phyloP scores from a whole-genome alignment of 1,284 basidiomycete species.

The Tylopilus orsonianus region DNA sequence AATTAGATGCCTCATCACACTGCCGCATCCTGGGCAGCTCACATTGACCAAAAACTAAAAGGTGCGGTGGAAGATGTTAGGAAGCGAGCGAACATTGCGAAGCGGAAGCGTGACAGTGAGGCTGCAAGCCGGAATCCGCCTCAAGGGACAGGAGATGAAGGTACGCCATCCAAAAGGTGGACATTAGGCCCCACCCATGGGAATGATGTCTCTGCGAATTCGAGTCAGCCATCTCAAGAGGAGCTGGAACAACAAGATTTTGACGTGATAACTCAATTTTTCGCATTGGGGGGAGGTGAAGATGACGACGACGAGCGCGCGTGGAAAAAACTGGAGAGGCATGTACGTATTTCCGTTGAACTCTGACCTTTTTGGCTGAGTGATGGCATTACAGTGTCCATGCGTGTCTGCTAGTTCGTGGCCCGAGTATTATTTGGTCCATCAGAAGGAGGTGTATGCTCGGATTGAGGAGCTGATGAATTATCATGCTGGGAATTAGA shows the following conservation, averaged over 20 bases:
- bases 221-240: slow-evolving; percentile 6
- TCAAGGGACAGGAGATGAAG: not conserved
- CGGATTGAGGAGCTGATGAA: slow-evolving; percentile 36
- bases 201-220: not conserved
- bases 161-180: slow-evolving; percentile 1
- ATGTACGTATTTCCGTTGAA: slow-evolving; percentile 33
- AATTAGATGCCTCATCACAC: slow-evolving; percentile 50
- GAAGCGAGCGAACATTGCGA: slow-evolving; percentile 36
- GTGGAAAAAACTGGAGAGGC: slow-evolving; percentile 41
- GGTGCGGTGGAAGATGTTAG: slow-evolving; percentile 27
- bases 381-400: slow-evolving; percentile 36
- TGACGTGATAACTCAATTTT: slow-evolving; percentile 49
- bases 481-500: slow-evolving; percentile 12
- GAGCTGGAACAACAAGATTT: slow-evolving; percentile 40
- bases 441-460: slow-evolving; percentile 41
- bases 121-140: not conserved
- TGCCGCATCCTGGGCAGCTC: slow-evolving; percentile 37
- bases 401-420: slow-evolving; percentile 51
- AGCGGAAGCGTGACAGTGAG: slow-evolving; percentile 23
- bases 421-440: slow-evolving; percentile 54
- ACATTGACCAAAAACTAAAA: slow-evolving; percentile 31
- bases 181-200: not conserved
- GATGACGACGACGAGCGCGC: slow-evolving; percentile 46
- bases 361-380: slow-evolving; percentile 1
- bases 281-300: slow-evolving; percentile 47